phyloP scores from a whole-genome alignment of 2,329 filamentous ascomycete species.

The Sclerotiophoma versabilis region DNA sequence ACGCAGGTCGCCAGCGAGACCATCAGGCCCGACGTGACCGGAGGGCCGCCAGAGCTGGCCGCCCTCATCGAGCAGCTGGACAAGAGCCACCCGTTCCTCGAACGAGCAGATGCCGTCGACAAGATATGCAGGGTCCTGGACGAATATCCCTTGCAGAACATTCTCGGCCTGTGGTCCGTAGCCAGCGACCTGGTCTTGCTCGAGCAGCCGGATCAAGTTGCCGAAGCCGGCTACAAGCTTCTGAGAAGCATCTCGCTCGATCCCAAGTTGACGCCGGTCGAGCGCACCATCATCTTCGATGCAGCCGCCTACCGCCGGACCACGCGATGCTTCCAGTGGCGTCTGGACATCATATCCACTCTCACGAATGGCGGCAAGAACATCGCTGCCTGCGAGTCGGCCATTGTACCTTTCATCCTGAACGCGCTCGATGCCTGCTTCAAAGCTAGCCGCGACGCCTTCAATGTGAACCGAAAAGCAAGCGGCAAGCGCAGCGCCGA shows the following conservation, averaged over 20 bases:
- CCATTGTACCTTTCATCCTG: conserved; percentile 44
- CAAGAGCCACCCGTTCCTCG: conserved; percentile 30
- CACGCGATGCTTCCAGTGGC: conserved; percentile 40
- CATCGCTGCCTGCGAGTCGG: conserved; percentile 48
- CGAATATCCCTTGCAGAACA: conserved; percentile 46
- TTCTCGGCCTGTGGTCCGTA: conserved; percentile 47
- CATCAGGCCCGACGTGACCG: conserved; percentile 33
- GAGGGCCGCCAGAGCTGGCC: conserved; percentile 48
- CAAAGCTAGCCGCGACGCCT: conserved; percentile 38
- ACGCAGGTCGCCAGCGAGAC: conserved; percentile 30
- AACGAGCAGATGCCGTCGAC: conserved; percentile 42
- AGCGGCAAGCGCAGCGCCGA: conserved; percentile 35
- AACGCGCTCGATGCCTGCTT: conserved; percentile 45
- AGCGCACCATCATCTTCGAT: conserved; percentile 50
- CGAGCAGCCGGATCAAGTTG: conserved; percentile 43
- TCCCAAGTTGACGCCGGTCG: conserved; percentile 43
- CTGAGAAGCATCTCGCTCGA: conserved; percentile 44
- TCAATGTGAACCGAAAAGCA: conserved; percentile 31
- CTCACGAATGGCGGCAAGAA: conserved; percentile 50
- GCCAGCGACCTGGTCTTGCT: conserved; percentile 48
- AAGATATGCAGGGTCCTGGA: conserved; percentile 45
- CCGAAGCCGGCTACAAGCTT: conserved; percentile 44
- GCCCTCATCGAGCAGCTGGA: conserved; percentile 43
- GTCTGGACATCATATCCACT: conserved; percentile 45
- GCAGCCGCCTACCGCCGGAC: conserved; percentile 39